Conservation (phyloP, 1,284 basidiomycete species). For the Tranzscheliella williamsii region DNA sequence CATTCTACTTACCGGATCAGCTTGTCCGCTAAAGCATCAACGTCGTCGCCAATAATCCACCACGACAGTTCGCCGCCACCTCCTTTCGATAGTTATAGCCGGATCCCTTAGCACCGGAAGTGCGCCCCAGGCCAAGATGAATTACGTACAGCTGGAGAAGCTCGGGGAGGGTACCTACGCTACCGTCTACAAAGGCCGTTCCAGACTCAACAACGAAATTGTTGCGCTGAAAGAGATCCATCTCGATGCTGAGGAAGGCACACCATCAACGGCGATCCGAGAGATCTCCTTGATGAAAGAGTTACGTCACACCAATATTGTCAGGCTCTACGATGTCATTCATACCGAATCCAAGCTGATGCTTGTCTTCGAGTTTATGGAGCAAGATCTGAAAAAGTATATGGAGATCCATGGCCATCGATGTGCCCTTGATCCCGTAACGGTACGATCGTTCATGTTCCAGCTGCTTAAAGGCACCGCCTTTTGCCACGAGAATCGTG, state of each 20-base stretch:
- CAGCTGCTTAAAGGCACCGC: conserved; percentile 96
- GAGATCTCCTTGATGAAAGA: conserved; percentile 97
- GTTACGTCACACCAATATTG: conserved; percentile 90
- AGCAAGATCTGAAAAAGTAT: conserved; percentile 97
- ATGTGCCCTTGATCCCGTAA: conserved; percentile 86
- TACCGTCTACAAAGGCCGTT: conserved; percentile 60
- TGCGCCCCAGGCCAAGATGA: conserved; percentile 33
- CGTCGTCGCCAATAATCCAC: too few relatives aligned
- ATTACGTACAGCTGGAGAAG: conserved; percentile 60
- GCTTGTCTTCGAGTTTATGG: conserved; percentile 98
- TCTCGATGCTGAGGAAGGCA: conserved; percentile 92
- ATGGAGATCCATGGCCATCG: conserved; percentile 98
- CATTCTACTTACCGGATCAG: too few relatives aligned
- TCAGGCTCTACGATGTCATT: conserved; percentile 95
- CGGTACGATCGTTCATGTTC: conserved; percentile 96
- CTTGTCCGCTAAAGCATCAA: too few relatives aligned
- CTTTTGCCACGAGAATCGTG: conserved; percentile 98
- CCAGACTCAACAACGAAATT: conserved; percentile 56
- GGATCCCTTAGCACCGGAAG: too few relatives aligned
- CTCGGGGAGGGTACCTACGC: conserved; percentile 61
- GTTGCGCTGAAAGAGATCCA: conserved; percentile 82
- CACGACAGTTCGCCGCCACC: too few relatives aligned
- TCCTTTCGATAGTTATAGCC: too few relatives aligned
- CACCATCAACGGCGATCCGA: conserved; percentile 89
- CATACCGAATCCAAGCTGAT: conserved; percentile 93